phyloP scores from a whole-genome alignment of 768 basidiomycete genomes.

The Russula abietina region DNA sequence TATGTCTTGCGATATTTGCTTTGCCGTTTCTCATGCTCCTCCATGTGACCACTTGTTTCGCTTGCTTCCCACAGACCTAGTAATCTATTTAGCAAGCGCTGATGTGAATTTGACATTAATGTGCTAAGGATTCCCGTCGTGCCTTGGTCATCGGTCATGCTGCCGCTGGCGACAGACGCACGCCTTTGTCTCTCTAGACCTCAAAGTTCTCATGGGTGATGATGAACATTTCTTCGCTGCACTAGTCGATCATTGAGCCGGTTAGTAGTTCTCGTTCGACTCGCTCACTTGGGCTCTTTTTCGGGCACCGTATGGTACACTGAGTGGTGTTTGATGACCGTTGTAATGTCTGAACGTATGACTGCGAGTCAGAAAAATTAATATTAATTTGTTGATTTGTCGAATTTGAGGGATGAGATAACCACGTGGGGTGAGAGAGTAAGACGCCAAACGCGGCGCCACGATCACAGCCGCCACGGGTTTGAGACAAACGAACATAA shows the following conservation, averaged over 20 bases:
- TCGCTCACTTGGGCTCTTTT: neutral
- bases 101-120: constrained; percentile 22
- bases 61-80: constrained; percentile 23
- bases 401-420: constrained; percentile 2
- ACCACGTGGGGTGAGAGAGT: constrained; percentile 12
- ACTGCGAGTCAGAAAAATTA: neutral
- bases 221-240: neutral
- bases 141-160: constrained; percentile 5
- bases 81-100: constrained; percentile 21
- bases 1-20: constrained; percentile 25
- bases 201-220: neutral
- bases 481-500: neutral
- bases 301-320: neutral
- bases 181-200: neutral
- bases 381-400: no score
- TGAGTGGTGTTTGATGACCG: neutral
- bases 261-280: neutral
- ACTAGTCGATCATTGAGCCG: neutral
- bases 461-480: neutral
- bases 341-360: neutral
- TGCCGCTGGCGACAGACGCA: constrained; percentile 4
- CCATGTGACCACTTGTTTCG: constrained; percentile 22
- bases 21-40: constrained; percentile 25
- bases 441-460: neutral
- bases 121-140: constrained; percentile 12